phyloP scores from a whole-genome alignment of 2,329 filamentous ascomycete genomes.

The Orbilia blumenaviensis region DNA sequence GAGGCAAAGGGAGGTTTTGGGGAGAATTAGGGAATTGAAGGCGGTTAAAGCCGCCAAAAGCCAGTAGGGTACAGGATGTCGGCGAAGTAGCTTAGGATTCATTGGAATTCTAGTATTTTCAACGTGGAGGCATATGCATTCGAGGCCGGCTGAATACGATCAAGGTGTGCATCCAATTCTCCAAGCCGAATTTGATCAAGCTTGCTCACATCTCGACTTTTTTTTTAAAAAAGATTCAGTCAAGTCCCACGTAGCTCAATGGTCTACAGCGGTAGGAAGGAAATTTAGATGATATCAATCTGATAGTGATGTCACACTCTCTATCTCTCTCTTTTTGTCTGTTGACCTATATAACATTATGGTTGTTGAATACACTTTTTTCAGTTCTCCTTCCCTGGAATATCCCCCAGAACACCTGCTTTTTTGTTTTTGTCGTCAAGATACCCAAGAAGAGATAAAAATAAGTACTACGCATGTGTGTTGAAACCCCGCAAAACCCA shows the following conservation, averaged over 20 bases:
- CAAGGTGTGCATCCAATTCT: background rate
- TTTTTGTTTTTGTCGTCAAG: slow-evolving; percentile 7
- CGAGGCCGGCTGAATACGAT: background rate
- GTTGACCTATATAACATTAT: slow-evolving; percentile 8
- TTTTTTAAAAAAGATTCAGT: background rate
- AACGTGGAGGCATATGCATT: background rate
- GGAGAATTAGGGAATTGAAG: slow-evolving; percentile 67
- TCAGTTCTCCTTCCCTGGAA: slow-evolving; percentile 41
- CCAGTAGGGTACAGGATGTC: background rate
- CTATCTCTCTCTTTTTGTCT: background rate
- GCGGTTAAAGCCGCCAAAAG: slow-evolving; percentile 59
- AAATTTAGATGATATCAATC: slow-evolving; percentile 13
- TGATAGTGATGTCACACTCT: too few species aligned
- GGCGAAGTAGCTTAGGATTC: slow-evolving; percentile 3
- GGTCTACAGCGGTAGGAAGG: background rate
- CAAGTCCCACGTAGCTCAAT: background rate
- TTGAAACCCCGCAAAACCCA: slow-evolving; percentile 51
- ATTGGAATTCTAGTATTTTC: background rate
- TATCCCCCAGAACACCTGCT: slow-evolving; percentile 47
- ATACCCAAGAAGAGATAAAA: slow-evolving; percentile 42
- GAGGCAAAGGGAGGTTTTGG: slow-evolving; percentile 70
- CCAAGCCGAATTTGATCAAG: background rate
- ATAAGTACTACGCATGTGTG: slow-evolving; percentile 32
- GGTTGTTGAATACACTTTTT: slow-evolving; percentile 54
- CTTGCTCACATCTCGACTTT: background rate